Evolutionary conservation across 805 yeast species (phyloP), one percentile per base, ranked within the genome.

Genomic region (Torulaspora indica): DNA sequence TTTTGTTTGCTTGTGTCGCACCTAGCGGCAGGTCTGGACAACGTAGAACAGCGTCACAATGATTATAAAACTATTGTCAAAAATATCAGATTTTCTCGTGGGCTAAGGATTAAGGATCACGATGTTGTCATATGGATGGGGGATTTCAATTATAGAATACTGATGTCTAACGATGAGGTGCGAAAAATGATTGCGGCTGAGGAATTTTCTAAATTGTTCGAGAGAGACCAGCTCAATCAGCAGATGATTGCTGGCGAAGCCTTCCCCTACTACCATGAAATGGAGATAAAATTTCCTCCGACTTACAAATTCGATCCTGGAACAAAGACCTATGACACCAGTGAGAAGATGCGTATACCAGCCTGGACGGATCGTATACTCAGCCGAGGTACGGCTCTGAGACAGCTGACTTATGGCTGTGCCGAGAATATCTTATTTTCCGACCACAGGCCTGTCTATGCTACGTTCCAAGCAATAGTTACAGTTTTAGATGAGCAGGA

Each of bases 351-450:
- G 64, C 77, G 99, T 49, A 81, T 86, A 9, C 99, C 98, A 1
- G 95, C 98, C 0, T 93, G 98, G 98, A 90, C 98, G 2, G 99
- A 93, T 67, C 70, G 98, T 45, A 81, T 91, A 25, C 64, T 90
- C 38, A 81, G 79, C 56, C 70, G 84, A 20, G 81, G 85, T 12
- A 67, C 68, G n/a, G 70, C 75, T 8, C 61, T 90, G 45, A 71
- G 68, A 35, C 91, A 85, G 49, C 49, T 74, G 1, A 65, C 69
- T 6, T 93, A 91, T 61, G 74, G 78, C 10, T 71, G 82, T 40
- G 77, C 73, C 8, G 76, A 72, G 15, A 70, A 73, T 18, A 71
- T 86, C 15, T 62, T 70, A 13, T 83, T 85, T 55, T 86, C 96
- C 0, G 98, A 91, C 58, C 98, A 91, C 63, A 70, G 95, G 37